Percentiles rank a stretch among this genome's conserved stretches.
These are phyloP conservation scores for Hanseniaspora clermontiae DNA, from an alignment of 805 yeast species.

Conservation along the genomic window DNA sequence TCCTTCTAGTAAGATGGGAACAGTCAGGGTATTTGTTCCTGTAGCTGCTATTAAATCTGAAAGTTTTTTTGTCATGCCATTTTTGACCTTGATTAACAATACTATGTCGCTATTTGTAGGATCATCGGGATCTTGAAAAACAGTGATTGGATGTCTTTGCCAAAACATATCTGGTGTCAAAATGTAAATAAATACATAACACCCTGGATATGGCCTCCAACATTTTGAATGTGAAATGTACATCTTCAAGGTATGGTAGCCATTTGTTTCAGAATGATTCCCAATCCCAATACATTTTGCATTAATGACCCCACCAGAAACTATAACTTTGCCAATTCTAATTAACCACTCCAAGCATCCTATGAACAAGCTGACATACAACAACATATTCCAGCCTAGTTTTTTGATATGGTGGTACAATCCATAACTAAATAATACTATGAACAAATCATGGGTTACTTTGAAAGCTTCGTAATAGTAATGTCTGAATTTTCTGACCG, in stretches of 20 bases:
- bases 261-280: not conserved
- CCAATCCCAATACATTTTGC: conserved; percentile 19
- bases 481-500: conserved; percentile 25
- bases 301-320: conserved; percentile 23
- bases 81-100: conserved; percentile 35
- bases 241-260: conserved; percentile 33
- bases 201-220: conserved; percentile 36
- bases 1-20: conserved; percentile 44
- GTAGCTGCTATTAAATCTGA: conserved; percentile 23
- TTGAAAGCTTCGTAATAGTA: conserved; percentile 36
- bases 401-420: conserved; percentile 37
- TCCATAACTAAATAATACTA: conserved; percentile 33
- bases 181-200: conserved; percentile 36
- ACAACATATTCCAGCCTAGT: conserved; percentile 33
- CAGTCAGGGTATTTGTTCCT: conserved; percentile 21
- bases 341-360: conserved; percentile 34
- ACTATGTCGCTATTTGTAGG: conserved; percentile 28
- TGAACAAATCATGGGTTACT: conserved; percentile 32
- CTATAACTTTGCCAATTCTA: conserved; percentile 27
- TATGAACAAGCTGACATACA: conserved; percentile 28
- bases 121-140: conserved; percentile 29
- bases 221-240: conserved; percentile 33
- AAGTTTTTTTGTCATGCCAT: conserved; percentile 34
- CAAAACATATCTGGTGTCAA: conserved; percentile 36
- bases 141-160: conserved; percentile 49